phyloP scores from a whole-genome alignment of 2,329 filamentous ascomycete genomes.

The Didymella pomorum region DNA sequence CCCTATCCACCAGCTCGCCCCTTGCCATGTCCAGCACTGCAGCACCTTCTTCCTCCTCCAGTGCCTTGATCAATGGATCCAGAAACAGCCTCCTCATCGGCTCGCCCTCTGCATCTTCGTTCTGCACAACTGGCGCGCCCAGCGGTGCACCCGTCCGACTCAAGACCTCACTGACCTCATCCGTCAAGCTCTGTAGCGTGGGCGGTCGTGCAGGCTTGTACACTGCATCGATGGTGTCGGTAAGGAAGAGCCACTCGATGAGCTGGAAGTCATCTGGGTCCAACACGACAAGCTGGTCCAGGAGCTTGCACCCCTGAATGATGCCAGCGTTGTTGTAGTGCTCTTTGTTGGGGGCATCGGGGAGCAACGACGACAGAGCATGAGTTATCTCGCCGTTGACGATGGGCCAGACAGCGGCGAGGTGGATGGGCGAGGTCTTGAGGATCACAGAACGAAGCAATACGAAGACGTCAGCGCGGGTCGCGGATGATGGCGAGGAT shows the following conservation, averaged over 20 bases:
- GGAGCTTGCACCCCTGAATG: constrained; percentile 90
- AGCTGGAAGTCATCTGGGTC: constrained; percentile 96
- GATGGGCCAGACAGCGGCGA: constrained; percentile 88
- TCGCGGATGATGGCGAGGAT: constrained; percentile 90
- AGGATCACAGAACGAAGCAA: constrained; percentile 83
- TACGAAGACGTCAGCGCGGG: constrained; percentile 88
- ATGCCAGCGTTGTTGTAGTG: constrained; percentile 79
- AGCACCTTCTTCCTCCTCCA: constrained; percentile 46
- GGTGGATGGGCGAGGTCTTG: constrained; percentile 78
- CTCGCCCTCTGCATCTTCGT: constrained; percentile 15
- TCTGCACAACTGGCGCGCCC: constrained; percentile 2
- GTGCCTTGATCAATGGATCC: constrained; percentile 49
- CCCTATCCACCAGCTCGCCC: constrained; percentile 73
- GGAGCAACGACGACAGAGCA: constrained; percentile 77
- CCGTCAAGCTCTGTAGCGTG: constrained; percentile 77
- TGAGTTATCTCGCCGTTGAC: constrained; percentile 86
- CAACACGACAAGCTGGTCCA: constrained; percentile 85
- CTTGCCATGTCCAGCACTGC: constrained; percentile 63
- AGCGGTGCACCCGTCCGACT: constrained; percentile 28
- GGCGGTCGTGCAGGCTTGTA: constrained; percentile 74
- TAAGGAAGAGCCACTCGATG: constrained; percentile 98
- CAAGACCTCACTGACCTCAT: constrained; percentile 82
- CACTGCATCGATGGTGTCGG: constrained; percentile 94
- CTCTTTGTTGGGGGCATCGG: constrained; percentile 72
- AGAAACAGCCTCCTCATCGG: constrained; percentile 53